Evolutionary conservation across 768 basidiomycete genomes (phyloP), one percentile per base, ranked within the genome.

Genomic region (Suillus paluster): DNA sequence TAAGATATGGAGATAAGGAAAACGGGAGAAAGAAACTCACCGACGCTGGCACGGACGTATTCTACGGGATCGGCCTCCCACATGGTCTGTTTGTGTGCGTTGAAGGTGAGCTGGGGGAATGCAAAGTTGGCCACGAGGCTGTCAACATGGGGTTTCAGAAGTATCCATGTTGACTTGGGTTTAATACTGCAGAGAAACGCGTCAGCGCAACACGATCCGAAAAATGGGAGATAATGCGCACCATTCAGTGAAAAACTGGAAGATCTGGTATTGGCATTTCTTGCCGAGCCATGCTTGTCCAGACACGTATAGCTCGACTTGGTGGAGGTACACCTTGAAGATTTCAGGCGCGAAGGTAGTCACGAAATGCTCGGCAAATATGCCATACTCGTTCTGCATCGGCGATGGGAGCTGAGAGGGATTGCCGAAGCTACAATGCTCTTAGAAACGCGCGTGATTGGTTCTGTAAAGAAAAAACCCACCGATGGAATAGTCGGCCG

Each of bases 191-290:
- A 60, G 55, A 60, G 55, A 38, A 27, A 21, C 8, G 19, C 15
- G n/a, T 76, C 50, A 76, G 64, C 33, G 14, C 19, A 44, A 53
- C 8, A 41, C 36, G 19, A 19, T 5, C 11, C 12, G 23, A 39
- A 3, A 17, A 11, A 39, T 25, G 19, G n/a, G 30, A 3, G 30
- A 23, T 6, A 11, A 57, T 3, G 73, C 86, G 14, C 67, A 94
- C 94, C 95, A 96, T 71, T 94, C 92, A 8, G 88, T 91, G 69
- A 96, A 88, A 80, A 94, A 96, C 57, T 84, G 82, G 74, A 95
- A 88, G 48, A 95, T 86, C 58, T 91, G 88, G 71, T 91, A 92
- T 71, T 91, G 89, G 71, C 88, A 91, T 70, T 94, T 94, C 74
- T 86, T 90, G 19, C 87, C 89, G 41, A 95, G 76, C 92, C 92